Base-by-base conservation (phyloP, 805 yeast genomes). In the Tetrapisispora fleetii region DNA sequence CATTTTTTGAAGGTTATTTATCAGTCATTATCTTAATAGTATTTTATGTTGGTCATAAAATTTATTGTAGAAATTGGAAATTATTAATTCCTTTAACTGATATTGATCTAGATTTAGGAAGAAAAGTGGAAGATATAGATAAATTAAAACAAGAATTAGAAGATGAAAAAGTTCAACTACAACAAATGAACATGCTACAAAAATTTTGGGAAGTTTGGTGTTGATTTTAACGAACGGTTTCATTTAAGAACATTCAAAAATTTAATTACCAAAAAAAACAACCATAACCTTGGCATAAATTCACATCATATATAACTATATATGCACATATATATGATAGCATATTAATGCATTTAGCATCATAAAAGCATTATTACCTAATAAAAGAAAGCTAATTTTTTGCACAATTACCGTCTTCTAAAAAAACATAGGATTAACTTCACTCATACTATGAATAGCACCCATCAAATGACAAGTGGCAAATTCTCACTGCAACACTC, bases 1-100 rank as follows among this genome's bases (percentile, higher is more conserved):
- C 63, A 33, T 85, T 85, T 72, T 85, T 85, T 70, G 72, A 76
- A 63, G 72, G 78, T 37, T 84, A 80, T 65, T 70, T 85, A 56
- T 80, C 87, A 16, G 71, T 73, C 48, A 86, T 87, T n/a, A 77
- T 85, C 43, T 68, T 82, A 47, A 52, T 85, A 33, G 77, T 64
- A 1, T 78, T 80, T 67, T 80, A 75, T 65, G 18, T 76, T n/a
- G 78, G 74, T 49, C 83, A 80, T 71, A 80, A 80, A 63, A 40
- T 79, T 28, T 76, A 76, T 70, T 71, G 59, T 51, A 63, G 63
- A 41, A 63, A 61, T 43, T 65, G 63, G 59, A 58, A 42, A 41
- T 55, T 70, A 24, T 59, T 67, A 58, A 64, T 76, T 46, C 64
- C 63, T 10, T 66, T 73, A 14, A 56, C 62, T 17, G 81, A 79